Evolutionary conservation across 2,329 filamentous ascomycete species (phyloP).

Genomic region (Hirsutella minnesotensis): DNA sequence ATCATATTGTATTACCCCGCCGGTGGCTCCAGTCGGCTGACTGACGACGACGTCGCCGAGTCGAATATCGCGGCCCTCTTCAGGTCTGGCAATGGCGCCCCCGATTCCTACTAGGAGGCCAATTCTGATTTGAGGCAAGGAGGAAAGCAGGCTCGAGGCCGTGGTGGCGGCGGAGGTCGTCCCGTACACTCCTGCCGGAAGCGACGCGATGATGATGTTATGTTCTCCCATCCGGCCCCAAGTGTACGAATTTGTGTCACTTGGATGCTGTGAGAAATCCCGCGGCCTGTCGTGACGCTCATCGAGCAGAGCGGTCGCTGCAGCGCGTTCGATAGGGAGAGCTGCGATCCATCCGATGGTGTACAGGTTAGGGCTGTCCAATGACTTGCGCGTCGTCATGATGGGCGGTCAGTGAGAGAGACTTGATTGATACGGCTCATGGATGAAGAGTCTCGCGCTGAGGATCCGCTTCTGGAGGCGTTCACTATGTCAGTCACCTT

Average conservation of each 20-base stretch:
- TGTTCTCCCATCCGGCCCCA: conserved; percentile 13
- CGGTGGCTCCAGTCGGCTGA: neutral
- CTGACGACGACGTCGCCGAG: neutral
- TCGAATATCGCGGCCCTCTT: neutral
- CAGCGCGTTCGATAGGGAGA: too few relatives aligned
- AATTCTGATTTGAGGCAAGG: conserved; percentile 8
- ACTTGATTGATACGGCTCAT: too few relatives aligned
- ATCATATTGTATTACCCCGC: neutral
- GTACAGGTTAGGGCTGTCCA: conserved; percentile 4
- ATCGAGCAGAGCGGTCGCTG: conserved; percentile 14
- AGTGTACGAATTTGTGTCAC: conserved; percentile 14
- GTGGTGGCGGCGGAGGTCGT: conserved; percentile 5
- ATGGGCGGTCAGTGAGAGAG: too few relatives aligned
- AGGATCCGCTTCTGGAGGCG: too few relatives aligned
- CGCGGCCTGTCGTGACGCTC: conserved; percentile 6
- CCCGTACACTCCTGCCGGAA: conserved; percentile 10
- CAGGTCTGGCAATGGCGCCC: neutral
- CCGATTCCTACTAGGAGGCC: neutral
- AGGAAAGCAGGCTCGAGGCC: conserved; percentile 4
- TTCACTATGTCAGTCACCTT: too few relatives aligned
- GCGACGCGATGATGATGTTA: conserved; percentile 14
- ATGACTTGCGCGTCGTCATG: too few relatives aligned
- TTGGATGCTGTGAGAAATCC: conserved; percentile 2
- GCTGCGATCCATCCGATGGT: conserved; percentile 16
- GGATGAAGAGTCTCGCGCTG: too few relatives aligned